Evolutionary conservation across 2,329 filamentous ascomycete species (phyloP), one percentile per base, ranked within the genome.

Genomic region (Xenoacremonium recifei): DNA sequence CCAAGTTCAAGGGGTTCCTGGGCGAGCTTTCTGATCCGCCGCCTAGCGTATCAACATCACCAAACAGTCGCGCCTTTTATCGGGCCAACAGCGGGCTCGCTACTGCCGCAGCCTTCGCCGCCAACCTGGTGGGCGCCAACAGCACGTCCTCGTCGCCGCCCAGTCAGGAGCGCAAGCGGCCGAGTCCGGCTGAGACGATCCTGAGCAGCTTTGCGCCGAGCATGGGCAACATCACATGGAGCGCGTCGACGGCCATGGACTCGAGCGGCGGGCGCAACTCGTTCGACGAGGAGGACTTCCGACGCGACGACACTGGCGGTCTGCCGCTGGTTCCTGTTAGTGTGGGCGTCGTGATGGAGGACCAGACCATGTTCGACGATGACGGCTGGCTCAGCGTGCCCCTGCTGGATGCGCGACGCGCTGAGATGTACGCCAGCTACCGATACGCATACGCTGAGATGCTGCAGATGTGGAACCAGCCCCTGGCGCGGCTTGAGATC

Each of bases 401-500:
- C 4, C 63, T 86, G 3, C 68, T 86, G 13, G 75, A 82, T 32
- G 66, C 73, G 4, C 68, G 58, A 21, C 71, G 70, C n/a, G 61
- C 66, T 5, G 59, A 68, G 4, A 59, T 75, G 16, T 81, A 82
- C 49, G 71, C 74, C n/a, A 71, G 69, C 53, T 87, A 85, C 55
- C 77, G 83, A 25, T 77, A 79, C 45, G 73, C 76, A 1, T 87
- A 87, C 53, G 81, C 82, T n/a, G 80, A 85, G 61, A 75, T 86
- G 63, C 70, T 87, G 4, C 82, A 82, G 50, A 77, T 80, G 64
- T 86, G 83, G 83, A 70, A 73, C 3, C 75, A 82, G 42, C 80
- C 80, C 0, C 64, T 85, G 4, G 73, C 79, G 21, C 72, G 82
- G 15, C 71, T 86, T 2, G 83, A 87, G 57, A 76, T 87, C 20